Evolutionary conservation across 2,329 filamentous ascomycete species (phyloP), one percentile per base, ranked within the genome.

Genomic region (Teratosphaeria gauchensis): DNA sequence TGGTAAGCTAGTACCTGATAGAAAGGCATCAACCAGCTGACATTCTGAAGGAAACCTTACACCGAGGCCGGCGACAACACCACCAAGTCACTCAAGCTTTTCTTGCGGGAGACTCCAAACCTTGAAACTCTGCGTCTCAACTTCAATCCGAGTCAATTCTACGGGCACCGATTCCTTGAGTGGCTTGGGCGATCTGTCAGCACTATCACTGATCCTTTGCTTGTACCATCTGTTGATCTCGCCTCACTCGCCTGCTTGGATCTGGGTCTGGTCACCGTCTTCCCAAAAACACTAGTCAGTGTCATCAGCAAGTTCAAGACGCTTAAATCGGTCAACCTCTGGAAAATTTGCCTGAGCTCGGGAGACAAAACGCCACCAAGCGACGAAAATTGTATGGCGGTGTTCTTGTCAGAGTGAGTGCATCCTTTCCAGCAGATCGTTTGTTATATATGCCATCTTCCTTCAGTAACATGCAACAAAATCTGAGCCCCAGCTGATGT

Each of bases 91-190:
- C 56, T 65, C 1, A 51, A 59, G 55, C 60, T 54, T 7, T 65
- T 69, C 7, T 52, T 70, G 11, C 58, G 63, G 46, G 52, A 62
- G 11, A 61, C 62, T 1, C 54, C 61, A 4, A 42, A 56, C 1
- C 59, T 70, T 3, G 54, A 65, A 32, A 51, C 51, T 8, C 57
- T 70, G 9, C 61, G 68, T 12, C 55, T 70, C 21, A 70, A 70
- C 53, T 70, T 70, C 53, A 19, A 16, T 58, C 6, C 33, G 19
- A n/a, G 33, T 21, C 33, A 55, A n/a, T n/a, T 5, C 14, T 48
- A 42, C 21, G 56, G 53, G 5, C 28, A 59, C 5, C 6, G n/a
- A 12, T 2, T 59, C 11, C 21, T 61, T 33, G 52, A 59, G 24
- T 59, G 58, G 33, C 46, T 59, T 14, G 56, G 31, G 28, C 53